These are phyloP conservation scores for Solanum chiquidenum DNA, from an alignment of 257 asterid species.

Conservation along the genomic window DNA sequence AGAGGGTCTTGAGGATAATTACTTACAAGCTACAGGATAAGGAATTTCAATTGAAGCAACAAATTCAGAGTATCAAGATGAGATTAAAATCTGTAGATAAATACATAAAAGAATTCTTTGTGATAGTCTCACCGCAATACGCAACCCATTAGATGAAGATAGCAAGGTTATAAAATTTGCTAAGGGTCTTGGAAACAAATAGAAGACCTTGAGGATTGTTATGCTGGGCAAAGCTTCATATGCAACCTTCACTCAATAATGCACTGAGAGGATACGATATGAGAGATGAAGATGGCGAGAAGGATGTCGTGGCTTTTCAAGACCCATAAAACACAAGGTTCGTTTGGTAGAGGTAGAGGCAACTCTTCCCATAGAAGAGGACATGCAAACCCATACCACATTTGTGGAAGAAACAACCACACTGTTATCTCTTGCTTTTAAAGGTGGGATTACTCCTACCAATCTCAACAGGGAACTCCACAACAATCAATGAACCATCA, in stretches of 20 bases:
- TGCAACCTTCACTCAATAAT: background rate
- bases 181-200: background rate
- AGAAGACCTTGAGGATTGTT: background rate
- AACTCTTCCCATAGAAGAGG: background rate
- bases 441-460: background rate
- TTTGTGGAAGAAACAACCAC: background rate
- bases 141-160: background rate
- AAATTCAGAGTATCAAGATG: background rate
- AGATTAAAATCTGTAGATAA: background rate
- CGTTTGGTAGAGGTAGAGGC: background rate
- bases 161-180: background rate
- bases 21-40: background rate
- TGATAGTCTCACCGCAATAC: background rate
- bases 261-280: background rate
- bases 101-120: background rate
- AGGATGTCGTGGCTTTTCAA: background rate
- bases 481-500: background rate
- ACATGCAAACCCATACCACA: background rate
- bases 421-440: background rate
- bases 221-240: background rate
- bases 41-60: background rate
- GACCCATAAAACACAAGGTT: background rate
- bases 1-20: background rate
- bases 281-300: background rate
- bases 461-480: background rate